Conservation (phyloP, 2,329 filamentous ascomycete genomes). For the Fusarium chuoi region DNA sequence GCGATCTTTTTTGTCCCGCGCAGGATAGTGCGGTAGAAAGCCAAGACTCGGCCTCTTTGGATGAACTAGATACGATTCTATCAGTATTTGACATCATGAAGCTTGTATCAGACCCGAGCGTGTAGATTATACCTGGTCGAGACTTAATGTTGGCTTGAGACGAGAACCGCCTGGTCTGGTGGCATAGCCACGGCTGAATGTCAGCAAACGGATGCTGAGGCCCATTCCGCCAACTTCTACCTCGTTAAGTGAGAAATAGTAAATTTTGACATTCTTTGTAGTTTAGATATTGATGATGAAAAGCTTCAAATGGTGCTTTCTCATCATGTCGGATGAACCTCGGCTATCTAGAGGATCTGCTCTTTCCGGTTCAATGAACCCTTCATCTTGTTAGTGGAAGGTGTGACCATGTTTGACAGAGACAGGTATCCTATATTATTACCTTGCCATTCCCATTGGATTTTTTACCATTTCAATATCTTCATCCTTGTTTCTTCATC, state of each 20-base stretch:
- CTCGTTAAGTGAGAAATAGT: slow-evolving; percentile 26
- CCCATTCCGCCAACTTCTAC: slow-evolving; percentile 43
- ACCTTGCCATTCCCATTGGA: not conserved
- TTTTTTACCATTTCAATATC: not conserved
- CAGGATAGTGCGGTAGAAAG: slow-evolving; percentile 68
- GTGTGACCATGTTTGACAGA: not conserved
- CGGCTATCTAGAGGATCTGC: slow-evolving; percentile 25
- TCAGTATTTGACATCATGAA: slow-evolving; percentile 13
- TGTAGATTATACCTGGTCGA: slow-evolving; percentile 63
- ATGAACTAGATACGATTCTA: slow-evolving; percentile 60
- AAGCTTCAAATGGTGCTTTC: slow-evolving; percentile 27
- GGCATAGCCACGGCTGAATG: slow-evolving; percentile 50
- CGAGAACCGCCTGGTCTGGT: slow-evolving; percentile 44
- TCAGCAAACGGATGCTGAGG: slow-evolving; percentile 41
- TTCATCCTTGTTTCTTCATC: not conserved
- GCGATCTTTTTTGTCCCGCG: slow-evolving; percentile 63
- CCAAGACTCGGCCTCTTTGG: slow-evolving; percentile 63
- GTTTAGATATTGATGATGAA: slow-evolving; percentile 24
- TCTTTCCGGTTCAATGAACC: not conserved
- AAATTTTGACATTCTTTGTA: slow-evolving; percentile 11
- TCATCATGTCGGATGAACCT: slow-evolving; percentile 28
- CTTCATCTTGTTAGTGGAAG: slow-evolving; percentile 26
- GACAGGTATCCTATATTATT: not conserved
- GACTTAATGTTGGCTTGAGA: slow-evolving; percentile 57
- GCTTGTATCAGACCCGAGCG: not conserved